phyloP scores from a whole-genome alignment of 345 rosid species.

The Excoecaria cochinchinensis region DNA sequence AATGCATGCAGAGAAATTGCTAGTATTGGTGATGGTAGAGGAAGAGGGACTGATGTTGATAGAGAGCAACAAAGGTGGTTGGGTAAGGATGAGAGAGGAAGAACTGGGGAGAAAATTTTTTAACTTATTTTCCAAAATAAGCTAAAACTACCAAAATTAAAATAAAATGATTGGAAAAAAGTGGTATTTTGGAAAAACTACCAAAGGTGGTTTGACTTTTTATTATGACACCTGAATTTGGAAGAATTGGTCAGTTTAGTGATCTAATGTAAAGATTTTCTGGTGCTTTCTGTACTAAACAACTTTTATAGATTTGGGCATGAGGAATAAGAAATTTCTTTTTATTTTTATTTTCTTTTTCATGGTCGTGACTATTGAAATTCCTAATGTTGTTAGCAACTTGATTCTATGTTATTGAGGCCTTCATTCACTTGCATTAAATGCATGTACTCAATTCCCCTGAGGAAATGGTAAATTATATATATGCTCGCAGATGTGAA shows the following conservation, averaged over 20 bases:
- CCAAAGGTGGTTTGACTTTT: neutral
- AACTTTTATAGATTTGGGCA: slow-evolving; percentile 2
- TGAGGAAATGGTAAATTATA: neutral
- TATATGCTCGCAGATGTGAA: neutral
- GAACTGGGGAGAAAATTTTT: neutral
- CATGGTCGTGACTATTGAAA: neutral
- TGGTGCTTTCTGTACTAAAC: neutral
- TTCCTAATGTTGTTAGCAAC: neutral
- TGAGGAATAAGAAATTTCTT: slow-evolving; percentile 3
- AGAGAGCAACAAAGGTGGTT: neutral
- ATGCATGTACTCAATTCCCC: neutral
- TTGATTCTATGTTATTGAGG: neutral
- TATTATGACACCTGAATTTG: neutral
- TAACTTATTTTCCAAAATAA: neutral
- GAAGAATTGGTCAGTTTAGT: neutral
- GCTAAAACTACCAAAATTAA: neutral
- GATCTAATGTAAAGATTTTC: neutral
- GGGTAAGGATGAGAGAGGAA: neutral
- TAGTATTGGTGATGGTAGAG: neutral
- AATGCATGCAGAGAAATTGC: neutral
- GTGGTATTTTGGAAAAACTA: too few species aligned
- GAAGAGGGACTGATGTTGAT: neutral
- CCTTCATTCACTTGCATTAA: neutral
- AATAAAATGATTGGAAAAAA: neutral
- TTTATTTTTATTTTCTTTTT: neutral